These are phyloP conservation scores for Acacia pycnantha DNA, from an alignment of 331 rosid genomes.

Conservation along the genomic window DNA sequence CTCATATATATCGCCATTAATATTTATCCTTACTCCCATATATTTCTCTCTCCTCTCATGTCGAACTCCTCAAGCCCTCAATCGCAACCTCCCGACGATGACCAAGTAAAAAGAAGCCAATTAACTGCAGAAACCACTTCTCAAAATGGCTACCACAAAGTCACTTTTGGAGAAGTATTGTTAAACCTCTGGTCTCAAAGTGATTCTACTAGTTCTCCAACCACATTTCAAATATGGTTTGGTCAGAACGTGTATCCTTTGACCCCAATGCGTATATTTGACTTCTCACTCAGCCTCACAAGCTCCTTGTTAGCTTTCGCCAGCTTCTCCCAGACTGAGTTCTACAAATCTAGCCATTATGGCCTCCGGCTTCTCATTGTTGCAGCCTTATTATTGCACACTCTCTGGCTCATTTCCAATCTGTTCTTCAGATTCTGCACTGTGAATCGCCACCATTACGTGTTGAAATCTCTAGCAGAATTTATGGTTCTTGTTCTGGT, in stretches of 20 bases:
- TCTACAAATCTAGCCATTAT: not conserved
- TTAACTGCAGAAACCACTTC: not conserved
- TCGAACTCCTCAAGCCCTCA: conserved; percentile 5
- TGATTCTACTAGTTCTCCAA: not conserved
- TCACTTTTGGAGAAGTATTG: not conserved
- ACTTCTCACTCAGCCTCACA: not conserved
- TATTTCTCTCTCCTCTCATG: not conserved
- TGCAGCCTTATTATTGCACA: not conserved
- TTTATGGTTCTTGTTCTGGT: not conserved
- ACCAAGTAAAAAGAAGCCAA: not conserved
- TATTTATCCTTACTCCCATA: not conserved
- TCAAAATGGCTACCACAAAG: not conserved
- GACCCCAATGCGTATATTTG: conserved; percentile 32
- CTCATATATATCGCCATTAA: not conserved
- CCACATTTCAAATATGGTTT: conserved; percentile 26
- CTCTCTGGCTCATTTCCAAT: not conserved
- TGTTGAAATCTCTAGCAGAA: conserved; percentile 27
- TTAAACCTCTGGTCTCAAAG: not conserved
- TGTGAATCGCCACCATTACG: not conserved
- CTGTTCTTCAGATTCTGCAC: conserved; percentile 27
- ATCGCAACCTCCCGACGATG: not conserved
- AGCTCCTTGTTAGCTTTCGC: conserved; percentile 25
- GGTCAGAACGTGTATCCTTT: conserved; percentile 31
- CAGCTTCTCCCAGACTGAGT: conserved; percentile 14
- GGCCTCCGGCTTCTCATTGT: not conserved